Evolutionary conservation across 2,329 filamentous ascomycete genomes (phyloP).

Genomic region (Blastomyces emzantsi): DNA sequence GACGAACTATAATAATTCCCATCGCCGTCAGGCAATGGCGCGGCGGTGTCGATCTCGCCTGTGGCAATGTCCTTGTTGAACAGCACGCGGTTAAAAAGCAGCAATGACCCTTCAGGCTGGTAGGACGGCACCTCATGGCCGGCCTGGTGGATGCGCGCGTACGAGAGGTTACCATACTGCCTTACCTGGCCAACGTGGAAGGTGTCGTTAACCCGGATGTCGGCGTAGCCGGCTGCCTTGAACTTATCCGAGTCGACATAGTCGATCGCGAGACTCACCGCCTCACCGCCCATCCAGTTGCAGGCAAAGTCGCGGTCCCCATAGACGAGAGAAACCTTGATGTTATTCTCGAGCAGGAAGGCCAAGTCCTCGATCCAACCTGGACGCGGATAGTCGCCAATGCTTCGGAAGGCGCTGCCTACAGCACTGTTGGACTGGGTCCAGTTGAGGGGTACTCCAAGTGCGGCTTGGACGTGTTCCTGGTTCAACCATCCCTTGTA

Average conservation of each 20-base stretch:
- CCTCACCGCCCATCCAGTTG: constrained; percentile 51
- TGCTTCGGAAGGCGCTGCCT: constrained; percentile 37
- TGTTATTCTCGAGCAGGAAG: constrained; percentile 42
- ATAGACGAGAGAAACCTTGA: constrained; percentile 45
- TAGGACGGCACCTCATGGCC: constrained; percentile 45
- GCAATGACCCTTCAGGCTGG: constrained; percentile 46
- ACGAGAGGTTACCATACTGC: constrained; percentile 43
- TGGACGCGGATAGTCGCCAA: constrained; percentile 42
- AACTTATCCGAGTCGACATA: constrained; percentile 40
- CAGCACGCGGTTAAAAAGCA: constrained; percentile 46
- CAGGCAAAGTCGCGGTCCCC: constrained; percentile 47
- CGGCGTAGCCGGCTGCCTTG: constrained; percentile 42
- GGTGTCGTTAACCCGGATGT: constrained; percentile 33
- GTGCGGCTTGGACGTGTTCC: constrained; percentile 46
- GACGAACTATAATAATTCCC: constrained; percentile 12
- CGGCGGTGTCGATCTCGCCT: constrained; percentile 36
- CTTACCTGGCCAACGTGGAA: constrained; percentile 41
- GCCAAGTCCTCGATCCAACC: constrained; percentile 29
- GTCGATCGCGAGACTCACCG: constrained; percentile 42
- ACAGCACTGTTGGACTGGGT: constrained; percentile 40
- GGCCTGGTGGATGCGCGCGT: constrained; percentile 40
- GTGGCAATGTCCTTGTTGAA: constrained; percentile 46
- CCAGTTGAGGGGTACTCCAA: constrained; percentile 54
- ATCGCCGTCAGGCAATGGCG: neutral
- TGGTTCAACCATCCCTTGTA: constrained; percentile 50